Evolutionary conservation across 306 rosid genomes (phyloP), one percentile per base, ranked within the genome.

Genomic region (Luffa acutangula): DNA sequence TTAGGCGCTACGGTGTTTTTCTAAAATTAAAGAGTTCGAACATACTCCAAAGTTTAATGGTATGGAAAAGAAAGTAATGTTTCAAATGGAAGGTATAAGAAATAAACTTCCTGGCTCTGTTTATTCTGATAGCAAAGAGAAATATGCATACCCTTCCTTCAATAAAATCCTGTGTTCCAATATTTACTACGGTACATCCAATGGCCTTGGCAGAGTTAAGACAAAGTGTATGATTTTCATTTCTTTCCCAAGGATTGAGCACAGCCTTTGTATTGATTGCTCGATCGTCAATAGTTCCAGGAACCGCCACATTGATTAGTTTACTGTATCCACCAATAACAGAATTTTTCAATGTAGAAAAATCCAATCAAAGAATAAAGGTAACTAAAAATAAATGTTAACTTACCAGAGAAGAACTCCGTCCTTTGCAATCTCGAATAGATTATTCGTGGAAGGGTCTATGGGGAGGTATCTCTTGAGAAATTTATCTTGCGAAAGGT

Each of bases 191-290:
- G 1, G 99, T 95, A 62, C 99, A 95, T 77, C 99, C 99, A 84
- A 95, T 93, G 75, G 99, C 99, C 87, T 95, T 95, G 42, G 99
- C 97, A 83, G 99, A 95, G 86, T 95, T 95, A 85, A 95, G 97
- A 76, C 99, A 95, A 37, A 95, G 94, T 20, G 99, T 95, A 83
- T 95, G 99, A 59, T 95, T 95, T 85, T 93, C 97, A 81, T 93
- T 95, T 80, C 99, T 93, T 86, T 95, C 99, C 99, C 99, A 95
- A 12, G 99, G 99, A 76, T 95, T 95, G 69, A 95, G 97, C 53
- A 88, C 81, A 84, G 91, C 83, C 86, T 95, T 95, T 1, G 93
- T 95, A 74, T 95, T 95, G 82, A 95, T 89, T 4, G 99, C 96
- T 1, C 99, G 91, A 63, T 95, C 99, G 80, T 95, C 99, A 12